Evolutionary conservation across 352 stramenopile genomes (phyloP).

Genomic region (Stephanocyclus meneghinianus): DNA sequence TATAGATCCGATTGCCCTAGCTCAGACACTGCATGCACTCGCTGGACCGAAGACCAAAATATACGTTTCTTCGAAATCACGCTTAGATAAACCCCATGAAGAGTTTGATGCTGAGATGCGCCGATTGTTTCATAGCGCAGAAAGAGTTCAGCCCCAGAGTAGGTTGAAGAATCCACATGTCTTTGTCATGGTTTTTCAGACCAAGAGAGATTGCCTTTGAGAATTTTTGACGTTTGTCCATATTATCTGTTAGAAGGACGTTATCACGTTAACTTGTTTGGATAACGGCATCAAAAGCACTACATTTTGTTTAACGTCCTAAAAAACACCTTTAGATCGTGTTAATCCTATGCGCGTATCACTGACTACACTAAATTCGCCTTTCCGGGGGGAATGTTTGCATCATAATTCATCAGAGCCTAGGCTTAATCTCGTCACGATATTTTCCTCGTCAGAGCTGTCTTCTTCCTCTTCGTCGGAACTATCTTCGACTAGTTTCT

Average conservation of each 20-base stretch:
- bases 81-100: slow-evolving; percentile 56
- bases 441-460: slow-evolving; percentile 2
- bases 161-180: slow-evolving; percentile 68
- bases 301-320: background rate
- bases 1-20: slow-evolving; percentile 47
- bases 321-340: too few species aligned
- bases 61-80: slow-evolving; percentile 59
- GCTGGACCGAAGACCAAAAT: slow-evolving; percentile 53
- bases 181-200: slow-evolving; percentile 52
- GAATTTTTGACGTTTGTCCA: background rate
- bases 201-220: slow-evolving; percentile 16
- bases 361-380: background rate
- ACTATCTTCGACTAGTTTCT: slow-evolving; percentile 4
- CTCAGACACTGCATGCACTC: slow-evolving; percentile 62
- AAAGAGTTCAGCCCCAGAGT: slow-evolving; percentile 21
- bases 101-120: slow-evolving; percentile 55
- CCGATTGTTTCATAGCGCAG: slow-evolving; percentile 46
- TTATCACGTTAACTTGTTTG: too few species aligned
- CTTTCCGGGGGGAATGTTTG: background rate
- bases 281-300: background rate
- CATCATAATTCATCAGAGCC: background rate
- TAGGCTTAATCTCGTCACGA: background rate
- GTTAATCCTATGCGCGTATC: background rate
- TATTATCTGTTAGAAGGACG: too few species aligned
- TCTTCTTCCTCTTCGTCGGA: slow-evolving; percentile 4